A percentile compares a stretch with the other conserved stretches of the same genome.
These are phyloP conservation scores for Sicyos edulis DNA, from an alignment of 306 rosid genomes.

Conservation along the genomic window DNA sequence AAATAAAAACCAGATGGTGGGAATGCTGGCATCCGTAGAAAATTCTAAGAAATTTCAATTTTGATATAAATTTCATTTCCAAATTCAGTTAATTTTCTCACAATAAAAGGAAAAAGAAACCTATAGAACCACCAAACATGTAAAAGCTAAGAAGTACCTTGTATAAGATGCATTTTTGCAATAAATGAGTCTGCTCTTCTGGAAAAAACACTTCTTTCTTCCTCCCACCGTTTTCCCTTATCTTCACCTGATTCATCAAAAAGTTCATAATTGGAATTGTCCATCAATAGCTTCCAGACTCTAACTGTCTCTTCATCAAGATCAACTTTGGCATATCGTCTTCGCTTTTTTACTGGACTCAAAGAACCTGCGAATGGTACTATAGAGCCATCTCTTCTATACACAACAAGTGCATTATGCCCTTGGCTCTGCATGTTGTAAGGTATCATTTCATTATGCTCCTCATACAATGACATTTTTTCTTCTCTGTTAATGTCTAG, in stretches of 20 bases:
- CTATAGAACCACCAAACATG: neutral
- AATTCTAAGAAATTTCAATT: neutral
- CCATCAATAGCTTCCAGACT: constrained; percentile 85
- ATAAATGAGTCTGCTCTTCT: constrained; percentile 29
- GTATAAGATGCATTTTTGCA: constrained; percentile 28
- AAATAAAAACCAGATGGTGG: neutral
- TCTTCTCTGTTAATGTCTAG: constrained; percentile 47
- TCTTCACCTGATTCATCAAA: constrained; percentile 56
- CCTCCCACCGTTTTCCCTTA: constrained; percentile 26
- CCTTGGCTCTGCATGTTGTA: constrained; percentile 35
- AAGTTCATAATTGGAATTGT: constrained; percentile 67
- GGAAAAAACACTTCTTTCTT: constrained; percentile 29
- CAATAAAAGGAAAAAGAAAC: neutral
- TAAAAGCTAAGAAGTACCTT: constrained; percentile 23
- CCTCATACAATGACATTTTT: constrained; percentile 29
- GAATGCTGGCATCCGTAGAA: neutral
- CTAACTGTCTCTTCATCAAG: constrained; percentile 80
- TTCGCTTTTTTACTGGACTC: constrained; percentile 52
- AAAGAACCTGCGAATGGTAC: constrained; percentile 41
- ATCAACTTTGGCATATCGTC: constrained; percentile 73
- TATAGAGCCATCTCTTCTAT: constrained; percentile 44
- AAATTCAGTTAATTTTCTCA: neutral
- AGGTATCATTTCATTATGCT: constrained; percentile 45
- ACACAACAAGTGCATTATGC: constrained; percentile 36
- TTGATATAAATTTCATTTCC: neutral